phyloP scores from a whole-genome alignment of 1,284 basidiomycete genomes.

The Pisolithus thermaeus region DNA sequence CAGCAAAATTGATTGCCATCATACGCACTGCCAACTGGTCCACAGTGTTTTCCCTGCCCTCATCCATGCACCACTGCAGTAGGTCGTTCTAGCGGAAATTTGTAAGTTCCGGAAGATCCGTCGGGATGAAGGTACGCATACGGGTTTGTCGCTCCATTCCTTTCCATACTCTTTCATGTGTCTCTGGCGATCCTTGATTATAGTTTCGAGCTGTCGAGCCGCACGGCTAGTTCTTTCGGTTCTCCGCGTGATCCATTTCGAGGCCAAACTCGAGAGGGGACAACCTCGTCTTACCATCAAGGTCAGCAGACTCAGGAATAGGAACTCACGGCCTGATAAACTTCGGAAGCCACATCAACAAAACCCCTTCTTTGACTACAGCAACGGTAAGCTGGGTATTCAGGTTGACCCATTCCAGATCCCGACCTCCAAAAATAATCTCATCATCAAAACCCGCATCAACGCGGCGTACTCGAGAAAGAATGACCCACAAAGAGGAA shows the following conservation, averaged over 20 bases:
- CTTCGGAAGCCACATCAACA: slow-evolving; percentile 32
- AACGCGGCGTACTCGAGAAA: background rate
- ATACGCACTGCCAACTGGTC: slow-evolving; percentile 29
- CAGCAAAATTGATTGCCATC: slow-evolving; percentile 33
- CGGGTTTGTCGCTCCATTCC: slow-evolving; percentile 35
- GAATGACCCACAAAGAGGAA: slow-evolving; percentile 32
- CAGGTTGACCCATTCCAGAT: slow-evolving; percentile 33
- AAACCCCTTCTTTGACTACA: slow-evolving; percentile 19
- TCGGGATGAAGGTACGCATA: slow-evolving; percentile 13
- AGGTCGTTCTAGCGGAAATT: slow-evolving; percentile 32
- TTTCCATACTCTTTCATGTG: slow-evolving; percentile 27
- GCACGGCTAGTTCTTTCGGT: slow-evolving; percentile 6
- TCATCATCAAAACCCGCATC: background rate
- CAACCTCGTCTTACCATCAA: background rate
- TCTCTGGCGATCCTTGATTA: slow-evolving; percentile 33
- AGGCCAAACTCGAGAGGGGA: slow-evolving; percentile 1
- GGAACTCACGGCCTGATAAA: slow-evolving; percentile 34
- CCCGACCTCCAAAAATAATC: slow-evolving; percentile 29
- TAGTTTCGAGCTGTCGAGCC: slow-evolving; percentile 27
- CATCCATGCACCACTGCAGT: slow-evolving; percentile 43
- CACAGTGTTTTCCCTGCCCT: slow-evolving; percentile 20
- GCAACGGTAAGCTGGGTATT: slow-evolving; percentile 30
- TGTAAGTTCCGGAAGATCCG: background rate
- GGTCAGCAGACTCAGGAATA: background rate
- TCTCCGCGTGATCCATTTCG: slow-evolving; percentile 19